Evolutionary conservation across 768 basidiomycete species (phyloP), one percentile per base, ranked within the genome.

Genomic region (Bullera alba): DNA sequence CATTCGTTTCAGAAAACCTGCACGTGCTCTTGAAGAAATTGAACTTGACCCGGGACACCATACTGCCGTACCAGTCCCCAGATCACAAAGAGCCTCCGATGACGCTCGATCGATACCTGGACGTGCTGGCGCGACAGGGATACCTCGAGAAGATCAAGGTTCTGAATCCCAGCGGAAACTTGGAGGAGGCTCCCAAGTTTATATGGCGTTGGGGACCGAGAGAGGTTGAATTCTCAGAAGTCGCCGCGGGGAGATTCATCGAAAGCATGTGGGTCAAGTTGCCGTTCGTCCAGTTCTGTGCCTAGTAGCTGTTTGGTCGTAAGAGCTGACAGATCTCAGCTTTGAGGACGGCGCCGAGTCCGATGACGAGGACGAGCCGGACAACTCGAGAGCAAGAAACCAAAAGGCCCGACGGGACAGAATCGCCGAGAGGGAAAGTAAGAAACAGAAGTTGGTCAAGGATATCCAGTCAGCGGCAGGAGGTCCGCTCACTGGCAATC

Each of bases 121-220:
- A 77, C 5, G 72, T 75, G 0, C 79, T 91, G 27, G 72, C 81
- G 4, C 79, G 79, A 10, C 85, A 88, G 60, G 81, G 81, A 8
- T 95, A 87, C 69, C 77, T 97, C 34, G 88, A 93, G 61, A 81
- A 82, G 46, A 54, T 58, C 42, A 66, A 63, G 39, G 22, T 63
- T 16, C 37, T 50, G 7, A 46, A 23, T n/a, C 46, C 50, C 3
- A 47, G 30, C n/a, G 43, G 46, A 3, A 44, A 52, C 25, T 8
- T 74, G 30, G 71, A 73, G 17, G 71, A 73, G 5, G 78, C 76
- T 15, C 70, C 72, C 14, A 71, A 74, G 15, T 80, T 76, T 53
- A 86, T 89, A 63, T 89, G 87, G 88, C 79, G 81, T 16, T 96
- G 91, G 91, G 91, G 90, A 23, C 78, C 87, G 25, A 83, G 89